phyloP scores from a whole-genome alignment of 495 filamentous ascomycete species.

The Aspergillus egyptiacus region DNA sequence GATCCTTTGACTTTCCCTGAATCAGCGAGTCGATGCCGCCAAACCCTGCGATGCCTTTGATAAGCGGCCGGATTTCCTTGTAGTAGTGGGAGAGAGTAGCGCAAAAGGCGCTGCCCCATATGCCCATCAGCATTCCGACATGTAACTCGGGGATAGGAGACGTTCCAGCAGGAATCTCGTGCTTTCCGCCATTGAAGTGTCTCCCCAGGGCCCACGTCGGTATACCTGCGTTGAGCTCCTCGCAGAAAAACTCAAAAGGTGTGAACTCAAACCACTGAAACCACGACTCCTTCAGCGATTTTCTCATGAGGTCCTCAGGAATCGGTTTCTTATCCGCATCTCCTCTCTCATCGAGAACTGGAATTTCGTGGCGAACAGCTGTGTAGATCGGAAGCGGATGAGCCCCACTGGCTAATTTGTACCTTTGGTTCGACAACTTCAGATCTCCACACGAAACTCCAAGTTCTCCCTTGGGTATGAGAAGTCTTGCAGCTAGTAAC shows the following conservation, averaged over 20 bases:
- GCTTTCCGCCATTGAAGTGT: conserved; percentile 65
- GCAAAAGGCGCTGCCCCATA: conserved; percentile 95
- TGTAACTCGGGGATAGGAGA: conserved; percentile 72
- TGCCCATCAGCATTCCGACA: conserved; percentile 75
- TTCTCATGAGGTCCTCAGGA: conserved; percentile 49
- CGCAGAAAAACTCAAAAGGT: conserved; percentile 93
- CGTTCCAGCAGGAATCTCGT: conserved; percentile 49
- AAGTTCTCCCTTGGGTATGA: conserved; percentile 81
- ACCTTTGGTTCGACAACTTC: conserved; percentile 78
- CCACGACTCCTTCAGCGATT: conserved; percentile 72
- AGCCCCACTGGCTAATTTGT: conserved; percentile 64
- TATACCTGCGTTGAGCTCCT: conserved; percentile 85
- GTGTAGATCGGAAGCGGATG: conserved; percentile 92
- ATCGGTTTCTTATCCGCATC: conserved; percentile 23
- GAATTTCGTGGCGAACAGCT: conserved; percentile 94
- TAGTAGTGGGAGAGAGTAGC: conserved; percentile 95
- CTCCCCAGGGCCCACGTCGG: conserved; percentile 90
- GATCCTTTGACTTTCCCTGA: conserved; percentile 69
- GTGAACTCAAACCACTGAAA: conserved; percentile 99
- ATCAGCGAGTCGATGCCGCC: conserved; percentile 78
- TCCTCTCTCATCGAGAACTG: conserved; percentile 41
- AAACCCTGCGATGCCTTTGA: conserved; percentile 69
- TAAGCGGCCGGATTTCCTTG: conserved; percentile 76
- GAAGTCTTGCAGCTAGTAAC: conserved; percentile 70
- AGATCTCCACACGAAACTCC: conserved; percentile 68